Evolutionary conservation across 352 stramenopile genomes (phyloP).

Genomic region (Phytophthora constricta): DNA sequence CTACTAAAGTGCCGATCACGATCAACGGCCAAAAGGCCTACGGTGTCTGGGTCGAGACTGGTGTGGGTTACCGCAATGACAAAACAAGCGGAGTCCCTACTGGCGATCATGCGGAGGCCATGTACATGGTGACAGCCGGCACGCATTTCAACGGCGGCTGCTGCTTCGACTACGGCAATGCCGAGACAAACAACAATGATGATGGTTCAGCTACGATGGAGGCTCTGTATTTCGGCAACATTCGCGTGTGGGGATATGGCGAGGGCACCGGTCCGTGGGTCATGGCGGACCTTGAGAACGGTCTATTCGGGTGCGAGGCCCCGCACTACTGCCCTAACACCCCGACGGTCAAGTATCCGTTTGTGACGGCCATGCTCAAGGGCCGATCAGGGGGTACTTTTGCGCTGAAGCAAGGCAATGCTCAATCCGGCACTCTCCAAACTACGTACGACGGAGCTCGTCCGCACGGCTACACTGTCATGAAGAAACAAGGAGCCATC

Average conservation of each 20-base stretch:
- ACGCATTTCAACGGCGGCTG: conserved; percentile 28
- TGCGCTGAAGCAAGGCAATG: conserved; percentile 27
- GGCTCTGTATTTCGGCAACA: conserved; percentile 29
- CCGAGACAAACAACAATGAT: conserved; percentile 28
- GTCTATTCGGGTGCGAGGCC: conserved; percentile 26
- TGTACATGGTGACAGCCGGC: conserved; percentile 30
- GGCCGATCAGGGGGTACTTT: conserved; percentile 28
- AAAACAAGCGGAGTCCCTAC: conserved; percentile 22
- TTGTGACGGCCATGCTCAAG: conserved; percentile 31
- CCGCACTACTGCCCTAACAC: conserved; percentile 20
- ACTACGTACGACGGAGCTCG: conserved; percentile 35
- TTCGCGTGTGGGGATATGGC: conserved; percentile 17
- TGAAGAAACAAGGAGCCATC: conserved; percentile 34
- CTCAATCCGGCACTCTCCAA: conserved; percentile 13
- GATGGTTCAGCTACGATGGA: conserved; percentile 32
- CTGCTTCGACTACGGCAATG: conserved; percentile 36
- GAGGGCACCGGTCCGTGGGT: conserved; percentile 27
- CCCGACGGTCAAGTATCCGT: conserved; percentile 13
- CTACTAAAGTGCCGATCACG: conserved; percentile 19
- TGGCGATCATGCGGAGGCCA: conserved; percentile 25
- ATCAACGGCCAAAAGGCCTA: conserved; percentile 24
- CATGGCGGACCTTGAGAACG: conserved; percentile 31
- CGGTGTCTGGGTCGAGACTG: conserved; percentile 25
- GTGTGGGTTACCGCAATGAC: conserved; percentile 29
- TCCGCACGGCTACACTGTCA: conserved; percentile 25